A percentile compares a stretch with the other conserved stretches of the same genome.
Evolutionary conservation across 257 asterid species (phyloP).

Genomic region (Nicotiana otophora): DNA sequence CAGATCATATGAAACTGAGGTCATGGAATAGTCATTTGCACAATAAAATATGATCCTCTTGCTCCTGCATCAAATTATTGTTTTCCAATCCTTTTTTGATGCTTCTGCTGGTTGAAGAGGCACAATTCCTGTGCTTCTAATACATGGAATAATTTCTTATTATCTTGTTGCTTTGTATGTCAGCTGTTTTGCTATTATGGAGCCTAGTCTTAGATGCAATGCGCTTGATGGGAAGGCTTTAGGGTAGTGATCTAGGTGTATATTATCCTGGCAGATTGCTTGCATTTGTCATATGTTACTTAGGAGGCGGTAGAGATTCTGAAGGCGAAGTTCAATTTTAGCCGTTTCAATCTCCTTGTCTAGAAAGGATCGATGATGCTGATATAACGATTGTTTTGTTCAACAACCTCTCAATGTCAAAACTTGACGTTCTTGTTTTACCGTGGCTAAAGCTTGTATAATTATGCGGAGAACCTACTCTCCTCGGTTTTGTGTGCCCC

Average conservation of each 20-base stretch:
- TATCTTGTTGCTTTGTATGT: background rate
- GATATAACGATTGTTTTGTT: background rate
- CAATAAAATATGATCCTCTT: background rate
- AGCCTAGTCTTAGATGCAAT: background rate
- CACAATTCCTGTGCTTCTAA: background rate
- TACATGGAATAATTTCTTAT: background rate
- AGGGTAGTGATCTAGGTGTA: background rate
- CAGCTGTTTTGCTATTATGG: background rate
- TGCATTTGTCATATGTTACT: background rate
- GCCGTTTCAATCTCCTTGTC: background rate
- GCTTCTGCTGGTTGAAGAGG: slow-evolving; percentile 5
- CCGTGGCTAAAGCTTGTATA: background rate
- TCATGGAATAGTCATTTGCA: slow-evolving; percentile 1
- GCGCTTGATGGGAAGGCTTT: background rate
- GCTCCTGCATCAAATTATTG: background rate
- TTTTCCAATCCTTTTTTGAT: background rate
- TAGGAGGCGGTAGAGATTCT: background rate
- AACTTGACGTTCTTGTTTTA: background rate
- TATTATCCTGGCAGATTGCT: background rate
- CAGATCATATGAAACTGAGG: background rate
- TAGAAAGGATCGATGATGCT: background rate
- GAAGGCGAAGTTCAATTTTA: background rate
- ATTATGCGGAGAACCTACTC: background rate
- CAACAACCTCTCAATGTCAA: background rate
- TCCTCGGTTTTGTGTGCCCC: background rate